Percentiles rank a stretch among this genome's conserved stretches.
These are phyloP conservation scores for Colletotrichum sp. DNA, from an alignment of 2,329 filamentous ascomycete genomes.

Conservation along the genomic window DNA sequence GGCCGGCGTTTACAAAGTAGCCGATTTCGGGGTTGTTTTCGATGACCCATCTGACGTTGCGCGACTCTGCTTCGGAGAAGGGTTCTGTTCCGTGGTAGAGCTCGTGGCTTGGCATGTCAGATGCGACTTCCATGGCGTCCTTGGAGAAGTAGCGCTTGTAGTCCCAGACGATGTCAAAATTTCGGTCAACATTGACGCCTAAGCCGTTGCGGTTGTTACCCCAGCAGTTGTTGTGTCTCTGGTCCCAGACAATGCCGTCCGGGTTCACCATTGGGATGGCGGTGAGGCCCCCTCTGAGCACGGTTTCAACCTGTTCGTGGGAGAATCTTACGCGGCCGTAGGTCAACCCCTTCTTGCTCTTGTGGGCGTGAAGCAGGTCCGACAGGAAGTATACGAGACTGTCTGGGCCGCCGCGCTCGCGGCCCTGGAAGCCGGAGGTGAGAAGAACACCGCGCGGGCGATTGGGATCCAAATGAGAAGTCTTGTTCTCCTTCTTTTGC, in stretches of 20 bases:
- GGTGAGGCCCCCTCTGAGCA: slow-evolving; percentile 55
- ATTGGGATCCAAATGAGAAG: neutral
- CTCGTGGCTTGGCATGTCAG: slow-evolving; percentile 44
- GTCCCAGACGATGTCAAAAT: slow-evolving; percentile 65
- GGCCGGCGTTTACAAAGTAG: slow-evolving; percentile 65
- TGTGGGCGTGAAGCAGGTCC: slow-evolving; percentile 59
- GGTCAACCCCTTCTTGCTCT: slow-evolving; percentile 50
- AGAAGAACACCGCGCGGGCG: slow-evolving; percentile 39
- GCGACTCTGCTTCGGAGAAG: slow-evolving; percentile 61
- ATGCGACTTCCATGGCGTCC: slow-evolving; percentile 28
- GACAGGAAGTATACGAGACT: slow-evolving; percentile 62
- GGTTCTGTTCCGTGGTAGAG: slow-evolving; percentile 56
- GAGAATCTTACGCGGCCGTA: slow-evolving; percentile 59
- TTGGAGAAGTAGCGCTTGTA: slow-evolving; percentile 47
- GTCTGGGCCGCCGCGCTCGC: slow-evolving; percentile 62
- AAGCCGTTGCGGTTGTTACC: slow-evolving; percentile 59
- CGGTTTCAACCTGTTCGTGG: slow-evolving; percentile 53
- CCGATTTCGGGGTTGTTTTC: slow-evolving; percentile 52
- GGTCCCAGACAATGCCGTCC: slow-evolving; percentile 57
- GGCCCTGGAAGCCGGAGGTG: slow-evolving; percentile 59
- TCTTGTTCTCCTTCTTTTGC: neutral
- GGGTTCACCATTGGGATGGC: slow-evolving; percentile 57
- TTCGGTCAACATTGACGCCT: slow-evolving; percentile 60
- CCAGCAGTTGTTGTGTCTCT: slow-evolving; percentile 55
- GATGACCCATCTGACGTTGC: slow-evolving; percentile 57